These are phyloP conservation scores for Colletotrichum sp. DNA, from an alignment of 2,329 filamentous ascomycete species.

Conservation along the genomic window DNA sequence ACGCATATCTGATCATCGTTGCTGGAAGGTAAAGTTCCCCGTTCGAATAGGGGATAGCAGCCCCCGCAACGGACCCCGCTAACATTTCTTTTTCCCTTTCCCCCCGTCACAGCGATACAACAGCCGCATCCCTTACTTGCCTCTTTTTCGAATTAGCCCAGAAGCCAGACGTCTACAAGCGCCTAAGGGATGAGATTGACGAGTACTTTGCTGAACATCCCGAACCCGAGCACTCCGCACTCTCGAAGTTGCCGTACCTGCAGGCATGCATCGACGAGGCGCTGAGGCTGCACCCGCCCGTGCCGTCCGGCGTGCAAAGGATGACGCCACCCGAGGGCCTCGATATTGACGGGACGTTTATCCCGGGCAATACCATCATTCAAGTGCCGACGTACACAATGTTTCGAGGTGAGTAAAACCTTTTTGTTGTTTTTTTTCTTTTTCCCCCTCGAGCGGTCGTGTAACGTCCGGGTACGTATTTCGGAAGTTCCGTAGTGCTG, in stretches of 20 bases:
- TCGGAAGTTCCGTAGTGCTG: neutral
- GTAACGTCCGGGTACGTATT: neutral
- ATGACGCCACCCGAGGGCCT: constrained; percentile 42
- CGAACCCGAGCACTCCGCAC: constrained; percentile 18
- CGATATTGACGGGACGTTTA: constrained; percentile 32
- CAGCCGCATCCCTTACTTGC: constrained; percentile 19
- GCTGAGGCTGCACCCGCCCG: constrained; percentile 40
- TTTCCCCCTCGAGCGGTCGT: neutral
- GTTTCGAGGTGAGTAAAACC: constrained; percentile 19
- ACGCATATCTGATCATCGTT: constrained; percentile 33
- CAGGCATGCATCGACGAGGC: constrained; percentile 45
- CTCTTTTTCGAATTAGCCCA: constrained; percentile 22
- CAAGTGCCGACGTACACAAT: constrained; percentile 31
- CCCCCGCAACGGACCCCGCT: neutral
- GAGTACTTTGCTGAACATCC: constrained; percentile 15
- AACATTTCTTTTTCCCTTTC: neutral
- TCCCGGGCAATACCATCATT: constrained; percentile 41
- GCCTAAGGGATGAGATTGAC: constrained; percentile 22
- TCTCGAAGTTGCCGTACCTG: constrained; percentile 31
- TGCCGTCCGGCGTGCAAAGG: constrained; percentile 37
- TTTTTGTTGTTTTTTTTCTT: neutral
- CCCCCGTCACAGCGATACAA: constrained; percentile 19
- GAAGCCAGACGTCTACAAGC: neutral
- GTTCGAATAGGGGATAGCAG: neutral
- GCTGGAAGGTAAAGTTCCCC: constrained; percentile 32